Evolutionary conservation across 2,329 filamentous ascomycete genomes (phyloP), one percentile per base, ranked within the genome.

Genomic region (Fusarium pseudocircinatum): DNA sequence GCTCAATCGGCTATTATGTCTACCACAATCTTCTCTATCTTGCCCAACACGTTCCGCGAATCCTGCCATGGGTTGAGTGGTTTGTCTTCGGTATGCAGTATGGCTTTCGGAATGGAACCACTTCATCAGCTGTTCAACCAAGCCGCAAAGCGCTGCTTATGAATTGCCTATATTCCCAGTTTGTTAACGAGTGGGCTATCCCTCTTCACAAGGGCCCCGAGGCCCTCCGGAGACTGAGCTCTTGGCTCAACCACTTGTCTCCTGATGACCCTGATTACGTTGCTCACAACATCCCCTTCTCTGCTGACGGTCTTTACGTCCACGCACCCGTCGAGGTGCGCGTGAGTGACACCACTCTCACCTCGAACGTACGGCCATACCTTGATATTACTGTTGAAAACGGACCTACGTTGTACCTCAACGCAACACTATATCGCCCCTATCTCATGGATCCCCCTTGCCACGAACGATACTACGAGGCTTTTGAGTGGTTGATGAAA

Each of bases 161-260:
- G 93, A 96, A 99, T 85, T 99, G 96, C 79, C 89, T 98, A 11
- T 99, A 98, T 85, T 96, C 93, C n/a, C 96, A 99, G 80, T 97
- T 94, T 78, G 96, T 99, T 74, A 98, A 99, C 81, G 96, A 99
- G 81, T 99, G 96, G 96, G 96, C 96, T 1, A 88, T 99, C 12
- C 96, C 96, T 3, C 87, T 99, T 2, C 86, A 90, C 72, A 92
- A 93, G 75, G 96, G 96, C 0, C 96, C 96, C 20, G 95, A 98
- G 82, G 95, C 94, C 13, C 89, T 99, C 47, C 88, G 86, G 37
- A 91, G 96, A 15, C 87, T 99, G 18, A 93, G 92, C 43, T 92
- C 93, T 53, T 99, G 96, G 96, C 87, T 99, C 60, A 92, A 91
- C 80, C 85, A 84, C 60, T 83, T 90, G 52, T 80, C 82, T 0